Conservation (phyloP, 2,329 filamentous ascomycete genomes). For the Xylariaceae sp. region DNA sequence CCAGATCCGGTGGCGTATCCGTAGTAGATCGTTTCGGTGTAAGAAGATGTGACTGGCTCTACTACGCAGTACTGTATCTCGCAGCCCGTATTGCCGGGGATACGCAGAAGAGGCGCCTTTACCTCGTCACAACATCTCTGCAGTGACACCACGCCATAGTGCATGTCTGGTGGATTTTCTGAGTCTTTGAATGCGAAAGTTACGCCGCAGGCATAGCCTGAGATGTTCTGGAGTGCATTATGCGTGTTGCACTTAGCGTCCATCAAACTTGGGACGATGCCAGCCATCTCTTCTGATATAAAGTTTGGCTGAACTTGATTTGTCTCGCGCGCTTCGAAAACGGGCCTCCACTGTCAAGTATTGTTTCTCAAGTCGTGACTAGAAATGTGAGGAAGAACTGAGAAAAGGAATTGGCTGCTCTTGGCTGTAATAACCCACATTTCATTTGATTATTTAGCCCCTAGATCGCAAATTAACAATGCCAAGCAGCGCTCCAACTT, state of each 20-base stretch:
- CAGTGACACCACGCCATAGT: conserved; percentile 34
- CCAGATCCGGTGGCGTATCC: conserved; percentile 28
- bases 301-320: no score
- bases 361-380: no score
- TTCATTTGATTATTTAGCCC: not conserved
- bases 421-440: not conserved
- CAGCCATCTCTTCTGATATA: conserved; percentile 22
- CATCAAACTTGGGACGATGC: conserved; percentile 26
- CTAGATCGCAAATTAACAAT: not conserved
- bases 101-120: conserved; percentile 30
- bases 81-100: conserved; percentile 37
- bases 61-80: conserved; percentile 38
- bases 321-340: no score
- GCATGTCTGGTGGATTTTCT: conserved; percentile 31
- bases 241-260: conserved; percentile 37
- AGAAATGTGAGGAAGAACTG: no score
- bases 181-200: conserved; percentile 33
- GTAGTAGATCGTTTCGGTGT: conserved; percentile 22
- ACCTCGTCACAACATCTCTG: conserved; percentile 32
- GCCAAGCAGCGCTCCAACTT: not conserved
- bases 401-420: not conserved
- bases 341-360: no score
- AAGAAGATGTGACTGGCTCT: conserved; percentile 25
- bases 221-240: conserved; percentile 35
- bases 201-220: conserved; percentile 35